A percentile compares a stretch with the other conserved stretches of the same genome.
phyloP scores from a whole-genome alignment of 1,139 yeast genomes.

The Lodderomyces elongisporus region DNA sequence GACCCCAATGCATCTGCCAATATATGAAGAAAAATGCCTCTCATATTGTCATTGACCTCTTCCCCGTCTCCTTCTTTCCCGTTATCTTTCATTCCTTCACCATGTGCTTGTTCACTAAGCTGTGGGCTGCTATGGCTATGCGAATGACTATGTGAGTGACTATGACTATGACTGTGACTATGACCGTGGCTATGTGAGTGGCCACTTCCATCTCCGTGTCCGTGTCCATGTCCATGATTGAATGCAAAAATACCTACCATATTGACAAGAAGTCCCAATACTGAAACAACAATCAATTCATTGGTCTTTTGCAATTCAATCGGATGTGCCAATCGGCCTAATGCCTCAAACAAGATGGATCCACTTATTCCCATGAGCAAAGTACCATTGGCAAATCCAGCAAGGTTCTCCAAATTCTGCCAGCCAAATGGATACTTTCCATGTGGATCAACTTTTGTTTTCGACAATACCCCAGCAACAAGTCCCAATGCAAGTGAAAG shows the following conservation, averaged over 20 bases:
- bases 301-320: conserved; percentile 72
- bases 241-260: conserved; percentile 91
- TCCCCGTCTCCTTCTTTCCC: conserved; percentile 4
- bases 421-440: conserved; percentile 83
- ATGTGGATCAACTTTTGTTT: conserved; percentile 46
- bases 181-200: conserved; percentile 33
- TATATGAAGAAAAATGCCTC: conserved; percentile 88
- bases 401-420: conserved; percentile 78
- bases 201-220: conserved; percentile 32
- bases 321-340: conserved; percentile 75
- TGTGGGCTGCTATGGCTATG: conserved; percentile 15
- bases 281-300: conserved; percentile 82
- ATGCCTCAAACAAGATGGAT: conserved; percentile 81
- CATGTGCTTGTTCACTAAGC: background rate
- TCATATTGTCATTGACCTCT: conserved; percentile 76
- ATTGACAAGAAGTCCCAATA: conserved; percentile 81
- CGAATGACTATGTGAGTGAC: conserved; percentile 14
- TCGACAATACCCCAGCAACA: conserved; percentile 67
- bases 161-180: conserved; percentile 26
- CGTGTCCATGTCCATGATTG: conserved; percentile 63
- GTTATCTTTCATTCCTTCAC: background rate
- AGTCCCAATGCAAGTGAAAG: conserved; percentile 84
- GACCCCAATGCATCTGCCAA: conserved; percentile 96
- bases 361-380: conserved; percentile 81
- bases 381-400: conserved; percentile 94